Base-by-base conservation (phyloP, 805 yeast genomes). In the Ogataea degrootiae region DNA sequence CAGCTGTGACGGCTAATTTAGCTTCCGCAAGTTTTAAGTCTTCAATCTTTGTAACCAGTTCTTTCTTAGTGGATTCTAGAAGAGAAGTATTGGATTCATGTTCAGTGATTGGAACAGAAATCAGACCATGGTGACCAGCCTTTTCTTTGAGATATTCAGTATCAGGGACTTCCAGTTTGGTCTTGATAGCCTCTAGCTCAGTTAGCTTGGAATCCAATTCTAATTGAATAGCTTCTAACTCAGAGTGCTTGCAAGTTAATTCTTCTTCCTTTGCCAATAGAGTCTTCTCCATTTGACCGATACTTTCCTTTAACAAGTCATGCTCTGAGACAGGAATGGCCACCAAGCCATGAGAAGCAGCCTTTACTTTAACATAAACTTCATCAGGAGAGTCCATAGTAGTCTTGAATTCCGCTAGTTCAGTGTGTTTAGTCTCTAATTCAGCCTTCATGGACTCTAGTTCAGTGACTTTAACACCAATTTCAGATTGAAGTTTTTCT, bases 321-420 rank as follows among this genome's bases (percentile, higher is more conserved):
- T 54, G 56, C 21, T 56, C 59, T 16, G 44, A 37, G 17, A 51
- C 41, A 21, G 62, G 55, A 33, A 60, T 19, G 5, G 58, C 49
- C 14, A 55, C 56, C 21, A 52, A 34, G 5, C 43, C 67, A 45
- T 33, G 41, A 12, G 44, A 16, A 3, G 9, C 11, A 4, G 51
- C 49, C 23, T 51, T 51, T 4, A 22, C 31, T 19, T 42, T 36
- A 14, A 52, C 33, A 31, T 49, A 48, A 2, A 47, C 52, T 16
- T 17, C 8, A 35, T 48, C 49, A 5, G 52, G 47, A 1, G 42
- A 14, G 6, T 49, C 47, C 36, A 49, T 3, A n/a, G 45, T 39
- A 2, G 33, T 17, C 34, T 41, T 34, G 16, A 51, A 16, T 11
- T 37, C 42, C 15, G n/a, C 40, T 17, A 47, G 40, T 35, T 38